Conservation (phyloP, 2,329 filamentous ascomycete species). For the Colletotrichum orchidophilum region DNA sequence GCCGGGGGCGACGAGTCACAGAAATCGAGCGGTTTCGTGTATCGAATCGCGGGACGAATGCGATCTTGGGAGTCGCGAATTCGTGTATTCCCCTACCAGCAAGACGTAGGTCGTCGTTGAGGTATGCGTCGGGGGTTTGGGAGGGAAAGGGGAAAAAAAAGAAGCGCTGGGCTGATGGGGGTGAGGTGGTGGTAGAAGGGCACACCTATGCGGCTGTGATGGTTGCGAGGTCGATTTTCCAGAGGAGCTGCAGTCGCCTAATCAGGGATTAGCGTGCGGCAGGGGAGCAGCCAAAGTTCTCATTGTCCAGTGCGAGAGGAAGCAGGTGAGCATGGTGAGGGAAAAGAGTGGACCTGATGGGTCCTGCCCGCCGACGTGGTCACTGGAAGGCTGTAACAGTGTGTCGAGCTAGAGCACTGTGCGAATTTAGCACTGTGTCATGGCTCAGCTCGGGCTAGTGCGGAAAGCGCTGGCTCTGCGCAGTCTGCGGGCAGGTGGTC, state of each 20-base stretch:
- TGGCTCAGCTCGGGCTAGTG: neutral
- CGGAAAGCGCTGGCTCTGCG: neutral
- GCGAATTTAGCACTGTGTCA: neutral
- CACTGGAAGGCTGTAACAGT: conserved; percentile 27
- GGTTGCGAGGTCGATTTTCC: conserved; percentile 40
- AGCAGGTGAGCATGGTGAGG: conserved; percentile 10
- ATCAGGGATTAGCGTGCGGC: conserved; percentile 45
- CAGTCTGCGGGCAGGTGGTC: neutral
- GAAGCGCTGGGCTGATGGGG: conserved; percentile 26
- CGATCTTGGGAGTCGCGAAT: conserved; percentile 29
- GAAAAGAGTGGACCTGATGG: conserved; percentile 17
- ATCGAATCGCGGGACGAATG: conserved; percentile 39
- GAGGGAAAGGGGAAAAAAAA: conserved; percentile 16
- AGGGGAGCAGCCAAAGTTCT: conserved; percentile 20
- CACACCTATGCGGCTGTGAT: conserved; percentile 32
- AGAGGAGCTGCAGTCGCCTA: conserved; percentile 41
- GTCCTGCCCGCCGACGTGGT: conserved; percentile 25
- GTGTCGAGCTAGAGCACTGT: neutral
- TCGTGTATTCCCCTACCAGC: conserved; percentile 16
- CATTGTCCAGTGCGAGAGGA: neutral
- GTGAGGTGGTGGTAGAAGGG: conserved; percentile 25
- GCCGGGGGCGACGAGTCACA: conserved; percentile 19
- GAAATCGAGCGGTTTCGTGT: conserved; percentile 34
- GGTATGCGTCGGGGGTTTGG: neutral
- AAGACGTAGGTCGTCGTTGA: conserved; percentile 23